Evolutionary conservation across 345 rosid species (phyloP).

Genomic region (Gossypium mustelinum): DNA sequence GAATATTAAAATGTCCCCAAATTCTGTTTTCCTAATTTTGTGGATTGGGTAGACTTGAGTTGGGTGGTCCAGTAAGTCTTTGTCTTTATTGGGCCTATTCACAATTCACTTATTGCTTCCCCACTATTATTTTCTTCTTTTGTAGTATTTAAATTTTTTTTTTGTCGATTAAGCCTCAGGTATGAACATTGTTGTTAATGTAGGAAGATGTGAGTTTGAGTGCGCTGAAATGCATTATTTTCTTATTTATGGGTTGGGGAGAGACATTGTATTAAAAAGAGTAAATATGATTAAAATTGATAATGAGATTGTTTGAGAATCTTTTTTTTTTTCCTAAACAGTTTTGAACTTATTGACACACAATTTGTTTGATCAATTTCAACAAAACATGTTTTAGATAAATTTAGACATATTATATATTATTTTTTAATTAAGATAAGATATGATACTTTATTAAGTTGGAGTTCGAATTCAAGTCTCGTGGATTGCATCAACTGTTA

Average conservation of each 20-base stretch:
- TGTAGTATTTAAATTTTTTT: neutral
- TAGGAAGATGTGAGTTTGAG: no score
- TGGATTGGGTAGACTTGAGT: neutral
- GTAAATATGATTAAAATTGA: no score
- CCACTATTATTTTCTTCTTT: neutral
- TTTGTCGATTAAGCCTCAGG: accelerated
- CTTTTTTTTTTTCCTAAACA: no score
- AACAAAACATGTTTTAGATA: neutral
- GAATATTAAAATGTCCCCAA: neutral
- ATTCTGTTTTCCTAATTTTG: neutral
- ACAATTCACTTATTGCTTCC: neutral
- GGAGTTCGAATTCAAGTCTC: neutral
- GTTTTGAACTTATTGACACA: neutral
- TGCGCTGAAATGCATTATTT: no score
- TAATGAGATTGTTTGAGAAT: no score
- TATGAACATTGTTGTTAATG: no score
- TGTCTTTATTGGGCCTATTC: conserved; percentile 1
- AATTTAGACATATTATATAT: no score
- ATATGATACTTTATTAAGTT: neutral
- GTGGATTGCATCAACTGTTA: neutral
- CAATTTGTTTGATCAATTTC: neutral
- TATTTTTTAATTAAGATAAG: no score
- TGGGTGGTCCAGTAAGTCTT: neutral
- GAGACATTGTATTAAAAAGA: no score
- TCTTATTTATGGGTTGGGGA: no score